Evolutionary conservation across 2,329 filamentous ascomycete species (phyloP), one percentile per base, ranked within the genome.

Genomic region (Juglanconis oblonga): DNA sequence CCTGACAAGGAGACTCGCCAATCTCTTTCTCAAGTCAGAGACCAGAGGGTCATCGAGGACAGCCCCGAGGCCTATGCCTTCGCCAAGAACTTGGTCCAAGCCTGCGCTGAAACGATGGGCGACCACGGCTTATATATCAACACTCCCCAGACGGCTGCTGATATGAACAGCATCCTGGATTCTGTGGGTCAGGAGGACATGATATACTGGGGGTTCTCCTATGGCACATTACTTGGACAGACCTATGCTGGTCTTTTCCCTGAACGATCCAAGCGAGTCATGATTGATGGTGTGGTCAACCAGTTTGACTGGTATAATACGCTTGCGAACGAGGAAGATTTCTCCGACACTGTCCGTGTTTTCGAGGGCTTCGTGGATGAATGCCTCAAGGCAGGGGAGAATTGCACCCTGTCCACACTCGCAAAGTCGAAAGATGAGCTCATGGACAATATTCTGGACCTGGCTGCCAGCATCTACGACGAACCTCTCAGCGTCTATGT

Each of bases 151-250:
- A 79, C 77, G 1, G 80, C 78, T 9, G 77, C 79, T 36, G 80
- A 82, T 61, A 81, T 82, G 78, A 79, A 80, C 63, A 75, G 69
- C 11, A 80, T 81, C 33, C 68, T 81, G 1, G 76, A 80, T 53
- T 77, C 73, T 0, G 63, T 78, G 7, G 74, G 74, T 1, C 74
- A 77, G 61, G 17, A 64, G 29, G 68, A 72, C 10, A 69, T 77
- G 71, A 65, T 70, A 36, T 77, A 76, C 62, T 77, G 72, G 73
- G 75, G 74, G 1, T 74, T 76, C 59, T 76, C 73, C 56, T 75
- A 77, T 58, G 74, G 75, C 9, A 76, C 70, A 14, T 60, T 75
- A 5, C 66, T 77, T 0, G 75, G 75, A 7, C 73, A 76, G 60
- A 77, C 75, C 2, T 77, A 76, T 55, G 75, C 74, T 3, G 68